Evolutionary conservation across 2,329 filamentous ascomycete species (phyloP).

Genomic region (Cladophialophora yegresii): DNA sequence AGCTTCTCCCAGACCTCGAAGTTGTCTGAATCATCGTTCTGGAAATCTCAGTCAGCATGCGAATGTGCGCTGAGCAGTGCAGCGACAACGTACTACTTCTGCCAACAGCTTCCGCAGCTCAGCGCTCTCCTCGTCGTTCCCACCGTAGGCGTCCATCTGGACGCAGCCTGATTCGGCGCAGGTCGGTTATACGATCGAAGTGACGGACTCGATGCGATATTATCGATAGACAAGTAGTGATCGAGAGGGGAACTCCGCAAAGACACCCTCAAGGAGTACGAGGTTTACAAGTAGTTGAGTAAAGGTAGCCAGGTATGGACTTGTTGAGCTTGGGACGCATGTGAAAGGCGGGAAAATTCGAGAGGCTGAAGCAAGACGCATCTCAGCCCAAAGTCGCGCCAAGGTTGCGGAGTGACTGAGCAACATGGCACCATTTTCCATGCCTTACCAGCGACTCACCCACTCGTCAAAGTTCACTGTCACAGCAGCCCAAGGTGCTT

Average conservation of each 20-base stretch:
- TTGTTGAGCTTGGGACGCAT: background rate
- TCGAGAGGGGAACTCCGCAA: background rate
- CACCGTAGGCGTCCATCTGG: conserved; percentile 62
- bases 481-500: background rate
- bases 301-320: background rate
- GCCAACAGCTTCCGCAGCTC: conserved; percentile 77
- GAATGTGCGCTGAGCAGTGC: background rate
- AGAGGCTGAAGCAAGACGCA: conserved; percentile 15
- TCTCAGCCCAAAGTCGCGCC: background rate
- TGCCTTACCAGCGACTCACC: background rate
- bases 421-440: background rate
- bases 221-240: background rate
- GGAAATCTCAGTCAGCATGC: conserved; percentile 9
- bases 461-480: background rate
- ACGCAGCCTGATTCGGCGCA: conserved; percentile 26
- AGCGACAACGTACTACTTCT: conserved; percentile 68
- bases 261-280: background rate
- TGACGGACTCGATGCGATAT: background rate
- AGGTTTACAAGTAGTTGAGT: background rate
- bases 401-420: background rate
- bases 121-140: conserved; percentile 76
- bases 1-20: conserved; percentile 96
- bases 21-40: conserved; percentile 76
- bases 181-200: background rate
- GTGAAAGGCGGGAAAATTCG: conserved; percentile 11